phyloP scores from a whole-genome alignment of 2,329 filamentous ascomycete species.

The Allantophomopsis lycopodina region DNA sequence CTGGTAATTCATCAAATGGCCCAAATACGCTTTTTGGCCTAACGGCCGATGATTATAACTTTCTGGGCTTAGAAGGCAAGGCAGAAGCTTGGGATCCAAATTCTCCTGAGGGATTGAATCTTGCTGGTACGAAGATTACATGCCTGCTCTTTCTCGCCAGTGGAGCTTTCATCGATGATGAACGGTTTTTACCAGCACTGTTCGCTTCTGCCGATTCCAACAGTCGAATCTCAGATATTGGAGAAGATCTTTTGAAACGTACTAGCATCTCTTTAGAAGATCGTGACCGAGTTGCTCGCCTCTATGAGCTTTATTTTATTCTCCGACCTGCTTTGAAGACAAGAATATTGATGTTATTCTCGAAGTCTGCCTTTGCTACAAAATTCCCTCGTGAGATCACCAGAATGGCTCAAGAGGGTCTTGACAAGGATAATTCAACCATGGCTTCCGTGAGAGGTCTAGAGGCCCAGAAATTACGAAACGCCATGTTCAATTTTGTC shows the following conservation, averaged over 20 bases:
- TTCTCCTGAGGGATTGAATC: constrained; percentile 44
- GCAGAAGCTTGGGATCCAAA: constrained; percentile 54
- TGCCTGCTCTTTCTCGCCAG: constrained; percentile 64
- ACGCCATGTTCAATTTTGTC: constrained; percentile 73
- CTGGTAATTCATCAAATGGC: constrained; percentile 6
- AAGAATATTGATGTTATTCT: constrained; percentile 61
- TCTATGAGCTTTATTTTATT: constrained; percentile 65
- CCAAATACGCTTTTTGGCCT: constrained; percentile 36
- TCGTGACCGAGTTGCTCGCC: constrained; percentile 39
- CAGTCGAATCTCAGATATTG: constrained; percentile 67
- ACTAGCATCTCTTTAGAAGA: constrained; percentile 64
- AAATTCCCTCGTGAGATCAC: constrained; percentile 55
- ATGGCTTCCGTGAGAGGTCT: constrained; percentile 18
- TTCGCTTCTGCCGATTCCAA: constrained; percentile 76
- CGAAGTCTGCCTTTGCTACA: constrained; percentile 64
- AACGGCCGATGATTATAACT: constrained; percentile 50
- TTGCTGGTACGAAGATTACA: constrained; percentile 57
- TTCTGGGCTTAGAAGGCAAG: constrained; percentile 53
- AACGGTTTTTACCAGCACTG: constrained; percentile 73
- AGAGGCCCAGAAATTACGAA: constrained; percentile 67
- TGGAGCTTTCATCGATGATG: constrained; percentile 70
- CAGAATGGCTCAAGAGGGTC: constrained; percentile 51
- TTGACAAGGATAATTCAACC: constrained; percentile 29
- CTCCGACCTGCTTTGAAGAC: constrained; percentile 61
- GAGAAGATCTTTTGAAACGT: constrained; percentile 79